Conservation (phyloP, 805 yeast species). For the Zygoascus tannicola region DNA sequence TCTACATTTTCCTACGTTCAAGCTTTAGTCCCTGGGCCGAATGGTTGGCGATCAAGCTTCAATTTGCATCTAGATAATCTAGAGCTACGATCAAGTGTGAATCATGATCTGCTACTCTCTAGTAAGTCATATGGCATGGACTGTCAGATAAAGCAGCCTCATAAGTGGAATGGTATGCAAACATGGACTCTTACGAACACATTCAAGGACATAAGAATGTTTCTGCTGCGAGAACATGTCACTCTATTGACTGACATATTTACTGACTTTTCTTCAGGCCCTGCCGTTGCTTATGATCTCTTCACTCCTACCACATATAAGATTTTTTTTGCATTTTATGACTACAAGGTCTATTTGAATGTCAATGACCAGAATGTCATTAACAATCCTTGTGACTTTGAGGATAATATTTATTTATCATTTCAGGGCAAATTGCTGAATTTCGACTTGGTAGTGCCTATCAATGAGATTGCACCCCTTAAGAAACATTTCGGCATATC, state of each 20-base stretch:
- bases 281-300: slow-evolving; percentile 52
- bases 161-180: slow-evolving; percentile 74
- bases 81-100: slow-evolving; percentile 73
- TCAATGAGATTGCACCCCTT: slow-evolving; percentile 31
- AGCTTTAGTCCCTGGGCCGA: slow-evolving; percentile 44
- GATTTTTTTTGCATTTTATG: slow-evolving; percentile 47
- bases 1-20: slow-evolving; percentile 41
- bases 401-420: slow-evolving; percentile 68
- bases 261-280: slow-evolving; percentile 69
- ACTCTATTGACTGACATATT: slow-evolving; percentile 61
- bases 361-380: slow-evolving; percentile 83
- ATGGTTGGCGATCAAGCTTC: slow-evolving; percentile 48
- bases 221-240: slow-evolving; percentile 73
- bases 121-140: slow-evolving; percentile 49
- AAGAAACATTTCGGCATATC: slow-evolving; percentile 17
- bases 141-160: slow-evolving; percentile 59
- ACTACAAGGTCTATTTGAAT: slow-evolving; percentile 59
- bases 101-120: slow-evolving; percentile 68
- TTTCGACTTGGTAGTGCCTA: slow-evolving; percentile 47
- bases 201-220: slow-evolving; percentile 48
- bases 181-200: slow-evolving; percentile 53
- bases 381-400: slow-evolving; percentile 77
- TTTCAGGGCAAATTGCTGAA: slow-evolving; percentile 54
- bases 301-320: slow-evolving; percentile 64
- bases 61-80: slow-evolving; percentile 40